phyloP scores from a whole-genome alignment of 192 early-diverging fungal genomes.

The Backusella luteola region DNA sequence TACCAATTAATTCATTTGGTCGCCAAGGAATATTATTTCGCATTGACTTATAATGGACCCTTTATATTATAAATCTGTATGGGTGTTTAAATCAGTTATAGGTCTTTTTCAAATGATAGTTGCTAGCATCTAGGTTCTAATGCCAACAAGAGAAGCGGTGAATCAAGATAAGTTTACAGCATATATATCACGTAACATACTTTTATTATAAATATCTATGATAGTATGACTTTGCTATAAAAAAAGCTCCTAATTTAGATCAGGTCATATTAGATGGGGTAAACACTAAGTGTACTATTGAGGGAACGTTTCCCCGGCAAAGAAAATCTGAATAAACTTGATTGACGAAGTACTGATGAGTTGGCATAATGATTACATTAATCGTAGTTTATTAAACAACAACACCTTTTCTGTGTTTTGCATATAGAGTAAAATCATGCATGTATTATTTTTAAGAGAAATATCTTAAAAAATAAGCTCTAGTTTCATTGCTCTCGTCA shows the following conservation, averaged over 20 bases:
- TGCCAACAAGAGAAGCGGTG: background rate
- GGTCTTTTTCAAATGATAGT: no score
- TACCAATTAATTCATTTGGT: background rate
- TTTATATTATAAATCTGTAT: background rate
- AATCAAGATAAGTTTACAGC: background rate
- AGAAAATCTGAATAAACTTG: background rate
- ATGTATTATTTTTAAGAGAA: no score
- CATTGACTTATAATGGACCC: no score
- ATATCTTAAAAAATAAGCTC: no score
- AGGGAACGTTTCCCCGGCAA: background rate
- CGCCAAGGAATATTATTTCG: background rate
- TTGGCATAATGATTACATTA: background rate
- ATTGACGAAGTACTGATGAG: background rate
- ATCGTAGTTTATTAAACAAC: background rate
- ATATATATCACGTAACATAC: background rate
- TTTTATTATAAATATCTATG: background rate
- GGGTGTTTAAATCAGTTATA: background rate
- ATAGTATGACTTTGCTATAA: background rate
- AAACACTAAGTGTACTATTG: background rate
- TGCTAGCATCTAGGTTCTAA: background rate
- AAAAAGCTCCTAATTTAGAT: no score
- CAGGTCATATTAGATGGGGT: background rate
- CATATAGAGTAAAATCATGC: no score
- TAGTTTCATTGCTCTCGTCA: no score
- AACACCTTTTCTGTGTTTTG: no score